phyloP scores from a whole-genome alignment of 2,329 filamentous ascomycete genomes.

The Hansfordia pulvinata region DNA sequence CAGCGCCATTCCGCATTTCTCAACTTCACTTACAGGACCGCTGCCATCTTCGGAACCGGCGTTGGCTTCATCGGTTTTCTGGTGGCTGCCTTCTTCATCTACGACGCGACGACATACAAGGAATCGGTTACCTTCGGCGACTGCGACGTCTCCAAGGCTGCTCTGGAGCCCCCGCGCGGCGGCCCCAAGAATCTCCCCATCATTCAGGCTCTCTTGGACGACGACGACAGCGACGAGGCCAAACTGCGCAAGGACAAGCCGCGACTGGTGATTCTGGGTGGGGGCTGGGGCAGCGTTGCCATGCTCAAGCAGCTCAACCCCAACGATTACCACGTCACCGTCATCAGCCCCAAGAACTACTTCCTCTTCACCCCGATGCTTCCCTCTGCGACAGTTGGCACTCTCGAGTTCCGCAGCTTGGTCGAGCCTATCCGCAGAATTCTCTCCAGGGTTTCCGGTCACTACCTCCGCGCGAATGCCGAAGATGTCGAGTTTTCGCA shows the following conservation, averaged over 20 bases:
- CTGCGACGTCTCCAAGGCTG: slow-evolving; percentile 71
- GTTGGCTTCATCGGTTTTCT: slow-evolving; percentile 55
- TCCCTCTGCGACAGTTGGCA: slow-evolving; percentile 91
- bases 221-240: slow-evolving; percentile 65
- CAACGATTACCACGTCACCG: slow-evolving; percentile 89
- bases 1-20: slow-evolving; percentile 31
- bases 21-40: slow-evolving; percentile 53
- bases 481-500: slow-evolving; percentile 85
- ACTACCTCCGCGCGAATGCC: slow-evolving; percentile 79
- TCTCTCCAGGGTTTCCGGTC: slow-evolving; percentile 61
- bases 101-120: slow-evolving; percentile 84
- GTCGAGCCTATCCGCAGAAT: slow-evolving; percentile 89
- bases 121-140: slow-evolving; percentile 54
- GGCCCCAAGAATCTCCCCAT: slow-evolving; percentile 95
- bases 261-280: slow-evolving; percentile 80
- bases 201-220: slow-evolving; percentile 74
- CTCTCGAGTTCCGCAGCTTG: slow-evolving; percentile 76
- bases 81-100: slow-evolving; percentile 78
- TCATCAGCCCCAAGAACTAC: slow-evolving; percentile 90
- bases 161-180: slow-evolving; percentile 66
- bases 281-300: slow-evolving; percentile 90
- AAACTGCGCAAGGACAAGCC: slow-evolving; percentile 72
- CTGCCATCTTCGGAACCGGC: slow-evolving; percentile 63
- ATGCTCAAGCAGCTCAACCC: slow-evolving; percentile 81
- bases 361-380: slow-evolving; percentile 98